A percentile compares a stretch with the other conserved stretches of the same genome.
These are phyloP conservation scores for Adansonia digitata DNA, from an alignment of 345 rosid species.

Conservation along the genomic window DNA sequence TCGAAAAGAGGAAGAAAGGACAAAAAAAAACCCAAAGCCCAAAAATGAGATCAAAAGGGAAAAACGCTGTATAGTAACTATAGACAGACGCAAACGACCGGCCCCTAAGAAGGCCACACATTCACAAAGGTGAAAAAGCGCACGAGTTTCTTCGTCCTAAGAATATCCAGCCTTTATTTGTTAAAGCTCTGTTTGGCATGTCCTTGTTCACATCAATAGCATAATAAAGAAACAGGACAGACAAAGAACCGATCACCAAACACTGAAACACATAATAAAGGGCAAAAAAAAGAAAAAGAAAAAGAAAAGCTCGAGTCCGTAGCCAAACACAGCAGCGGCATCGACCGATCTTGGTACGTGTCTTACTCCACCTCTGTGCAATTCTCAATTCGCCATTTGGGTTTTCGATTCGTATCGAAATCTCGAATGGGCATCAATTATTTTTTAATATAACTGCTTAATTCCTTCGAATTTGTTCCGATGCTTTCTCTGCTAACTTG, in stretches of 20 bases:
- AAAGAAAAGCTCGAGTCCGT: background rate
- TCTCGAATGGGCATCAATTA: background rate
- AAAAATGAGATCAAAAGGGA: too few relatives aligned
- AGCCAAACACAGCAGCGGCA: background rate
- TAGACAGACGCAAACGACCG: background rate
- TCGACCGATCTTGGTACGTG: background rate
- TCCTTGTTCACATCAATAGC: background rate
- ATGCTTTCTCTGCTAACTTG: background rate
- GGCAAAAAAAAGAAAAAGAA: background rate
- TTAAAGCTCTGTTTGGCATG: background rate
- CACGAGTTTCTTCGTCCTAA: too few relatives aligned
- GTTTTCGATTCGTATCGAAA: conserved; percentile 6
- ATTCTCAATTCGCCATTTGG: conserved; percentile 9
- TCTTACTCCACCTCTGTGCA: background rate
- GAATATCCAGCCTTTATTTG: background rate
- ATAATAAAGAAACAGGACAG: background rate
- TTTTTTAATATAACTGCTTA: conserved; percentile 2
- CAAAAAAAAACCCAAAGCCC: too few relatives aligned
- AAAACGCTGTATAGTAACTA: background rate
- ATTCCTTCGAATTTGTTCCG: background rate
- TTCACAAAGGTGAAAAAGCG: too few relatives aligned
- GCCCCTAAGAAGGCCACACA: background rate
- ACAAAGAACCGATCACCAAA: background rate
- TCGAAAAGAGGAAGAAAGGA: too few relatives aligned
- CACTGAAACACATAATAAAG: background rate